These are phyloP conservation scores for Fusarium armeniacum DNA, from an alignment of 2,329 filamentous ascomycete genomes.

Conservation along the genomic window DNA sequence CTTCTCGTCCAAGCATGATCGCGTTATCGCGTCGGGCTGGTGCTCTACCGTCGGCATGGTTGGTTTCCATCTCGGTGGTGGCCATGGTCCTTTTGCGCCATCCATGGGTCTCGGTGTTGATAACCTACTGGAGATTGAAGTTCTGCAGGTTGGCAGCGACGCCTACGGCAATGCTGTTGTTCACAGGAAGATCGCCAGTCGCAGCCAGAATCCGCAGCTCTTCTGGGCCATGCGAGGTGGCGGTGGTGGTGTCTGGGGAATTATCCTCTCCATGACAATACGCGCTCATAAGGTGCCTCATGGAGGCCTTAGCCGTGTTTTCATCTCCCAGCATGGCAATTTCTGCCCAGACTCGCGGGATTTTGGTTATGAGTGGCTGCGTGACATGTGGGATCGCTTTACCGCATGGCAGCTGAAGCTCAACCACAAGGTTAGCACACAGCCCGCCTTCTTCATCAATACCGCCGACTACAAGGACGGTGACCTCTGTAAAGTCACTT, in stretches of 20 bases:
- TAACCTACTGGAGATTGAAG: constrained; percentile 13
- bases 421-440: constrained; percentile 16
- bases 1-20: background rate
- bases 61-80: constrained; percentile 10
- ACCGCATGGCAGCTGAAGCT: constrained; percentile 4
- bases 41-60: constrained; percentile 14
- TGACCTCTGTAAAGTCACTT: background rate
- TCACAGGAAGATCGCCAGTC: background rate
- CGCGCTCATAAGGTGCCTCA: background rate
- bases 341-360: background rate
- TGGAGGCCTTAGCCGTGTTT: constrained; percentile 8
- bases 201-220: background rate
- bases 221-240: constrained; percentile 18
- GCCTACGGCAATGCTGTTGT: background rate
- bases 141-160: background rate
- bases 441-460: constrained; percentile 11
- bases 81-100: constrained; percentile 10
- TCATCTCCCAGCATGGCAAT: background rate
- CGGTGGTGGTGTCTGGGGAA: constrained; percentile 6
- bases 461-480: constrained; percentile 7
- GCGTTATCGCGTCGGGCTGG: constrained; percentile 2
- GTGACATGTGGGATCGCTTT: constrained; percentile 10
- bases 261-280: constrained; percentile 11
- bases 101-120: constrained; percentile 17
- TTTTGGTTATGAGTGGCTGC: constrained; percentile 8